Percentiles rank a stretch among this genome's conserved stretches.
phyloP scores from a whole-genome alignment of 306 rosid genomes.

The Lotus japonicus region DNA sequence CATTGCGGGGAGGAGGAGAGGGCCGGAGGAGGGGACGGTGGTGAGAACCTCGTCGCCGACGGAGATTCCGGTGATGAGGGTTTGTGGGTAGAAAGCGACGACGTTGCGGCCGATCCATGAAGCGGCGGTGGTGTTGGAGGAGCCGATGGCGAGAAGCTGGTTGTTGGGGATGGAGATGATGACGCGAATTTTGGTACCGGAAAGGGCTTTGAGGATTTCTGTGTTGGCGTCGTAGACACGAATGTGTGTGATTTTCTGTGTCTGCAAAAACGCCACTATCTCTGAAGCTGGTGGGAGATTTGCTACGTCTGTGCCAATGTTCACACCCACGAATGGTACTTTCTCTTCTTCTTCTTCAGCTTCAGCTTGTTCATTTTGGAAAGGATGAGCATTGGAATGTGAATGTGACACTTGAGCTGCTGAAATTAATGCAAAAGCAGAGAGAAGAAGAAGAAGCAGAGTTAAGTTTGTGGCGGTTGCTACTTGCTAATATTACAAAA shows the following conservation, averaged over 20 bases:
- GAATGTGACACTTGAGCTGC: conserved; percentile 12
- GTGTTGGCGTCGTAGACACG: conserved; percentile 80
- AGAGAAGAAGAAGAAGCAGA: not conserved
- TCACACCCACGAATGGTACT: conserved; percentile 69
- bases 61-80: conserved; percentile 59
- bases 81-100: conserved; percentile 64
- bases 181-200: conserved; percentile 63
- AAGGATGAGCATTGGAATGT: too few species aligned
- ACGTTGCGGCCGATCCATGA: conserved; percentile 79
- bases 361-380: not conserved
- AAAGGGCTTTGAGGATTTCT: conserved; percentile 59
- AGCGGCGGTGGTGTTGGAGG: conserved; percentile 89
- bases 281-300: conserved; percentile 43
- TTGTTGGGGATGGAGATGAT: conserved; percentile 77
- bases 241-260: conserved; percentile 64
- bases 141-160: conserved; percentile 82
- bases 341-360: conserved; percentile 35
- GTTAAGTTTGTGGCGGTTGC: not conserved
- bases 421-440: conserved; percentile 28
- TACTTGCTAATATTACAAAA: not conserved
- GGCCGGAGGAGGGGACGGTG: conserved; percentile 58
- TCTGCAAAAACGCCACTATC: conserved; percentile 54
- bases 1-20: conserved; percentile 68
- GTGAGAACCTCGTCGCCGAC: conserved; percentile 96
- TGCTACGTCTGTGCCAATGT: conserved; percentile 77